Base-by-base conservation (phyloP, 371 early-diverging fungal genomes). In the Coemansia sp. region DNA sequence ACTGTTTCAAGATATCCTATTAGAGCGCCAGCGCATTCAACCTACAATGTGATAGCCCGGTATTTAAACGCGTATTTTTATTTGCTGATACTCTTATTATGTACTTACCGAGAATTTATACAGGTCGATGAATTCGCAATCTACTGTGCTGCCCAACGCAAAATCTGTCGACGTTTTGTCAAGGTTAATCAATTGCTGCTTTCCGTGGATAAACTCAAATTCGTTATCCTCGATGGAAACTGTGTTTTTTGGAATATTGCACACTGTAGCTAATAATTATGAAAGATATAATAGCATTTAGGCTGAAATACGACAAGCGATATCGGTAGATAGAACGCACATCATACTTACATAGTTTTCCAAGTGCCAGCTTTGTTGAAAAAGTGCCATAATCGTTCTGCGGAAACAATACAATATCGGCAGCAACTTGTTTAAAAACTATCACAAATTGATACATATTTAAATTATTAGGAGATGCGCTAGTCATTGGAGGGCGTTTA, bases 21-120 rank as follows among this genome's bases (percentile, higher is more conserved):
- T 40, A 77, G 20, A 2, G 72, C 78, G 2, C 78, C 78, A 7
- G 69, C 67, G 20, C 73, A 72, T 18, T 63, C 78, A 26, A 77
- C 42, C 78, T 72, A 77, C 3, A 20, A 26, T 0, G 20, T 25
- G 47, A 48, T 47, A 6, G 25, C 39, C 6, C 40, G 1, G 18
- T 21, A 20, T 54, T 28, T 28, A 16, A 16, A 44, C 16, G 16
- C 44, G n/a, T 44, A 16, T 37, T 3, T 8, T 9, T 4, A 16
- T 54, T 26, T 23, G 28, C 26, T 26, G 28, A 25, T 20, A 54
- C 37, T 37, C 8, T 9, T 9, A 14, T 5, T n/a, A 18, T 48
- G 16, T n/a, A 16, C 62, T 51, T 52, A 62, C 62, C 14, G 62
- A 62, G 8, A 3, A 47, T 16, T 30, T 52, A 40, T 53, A 16